Evolutionary conservation across 1,284 basidiomycete genomes (phyloP), one percentile per base, ranked within the genome.

Genomic region (Apiotrichum mycotoxinovorans): DNA sequence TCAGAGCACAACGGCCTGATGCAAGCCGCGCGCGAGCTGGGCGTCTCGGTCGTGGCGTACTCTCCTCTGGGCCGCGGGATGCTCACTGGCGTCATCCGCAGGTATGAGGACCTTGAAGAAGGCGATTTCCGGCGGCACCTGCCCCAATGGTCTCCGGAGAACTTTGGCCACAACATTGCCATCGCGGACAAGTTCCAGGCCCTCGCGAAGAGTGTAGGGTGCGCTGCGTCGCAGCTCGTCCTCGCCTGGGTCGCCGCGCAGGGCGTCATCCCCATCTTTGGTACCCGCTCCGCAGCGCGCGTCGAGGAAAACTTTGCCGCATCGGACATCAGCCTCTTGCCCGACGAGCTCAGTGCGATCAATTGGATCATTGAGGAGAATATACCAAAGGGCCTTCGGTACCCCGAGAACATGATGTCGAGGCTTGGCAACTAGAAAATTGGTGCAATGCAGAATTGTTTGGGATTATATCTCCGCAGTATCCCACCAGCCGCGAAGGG

Each of bases 171-270:
- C 42, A 80, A 79, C 58, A 47, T 78, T 35, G 48, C 57, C 40
- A 62, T 73, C 48, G 75, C 62, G 43, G 71, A 54, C 61, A 66
- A 56, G 51, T 72, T 68, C 25, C 30, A 62, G 35, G 44, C 51
- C 34, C 52, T 78, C 34, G 74, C 75, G 4, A 42, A 63, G 20
- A 61, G 63, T 48, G 76, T 76, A 56, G 68, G 69, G 4, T 68
- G 67, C 38, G 74, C 78, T 0, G 53, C 74, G 0, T 65, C 71
- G 1, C 79, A 80, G 61, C 58, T 80, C 2, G 69, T 72, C 10
- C 63, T 81, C 3, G 78, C 79, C 1, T 81, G 80, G 80, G 66
- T 80, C 30, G 65, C 76, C 14, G 65, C 64, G 0, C 75, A 78
- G 56, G 76, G 74, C 3, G 70, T 68, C 3, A 71, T 78, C 34